Percentiles rank a stretch among this genome's conserved stretches.
Conservation (phyloP, 257 asterid genomes). For the Misopates orontium region DNA sequence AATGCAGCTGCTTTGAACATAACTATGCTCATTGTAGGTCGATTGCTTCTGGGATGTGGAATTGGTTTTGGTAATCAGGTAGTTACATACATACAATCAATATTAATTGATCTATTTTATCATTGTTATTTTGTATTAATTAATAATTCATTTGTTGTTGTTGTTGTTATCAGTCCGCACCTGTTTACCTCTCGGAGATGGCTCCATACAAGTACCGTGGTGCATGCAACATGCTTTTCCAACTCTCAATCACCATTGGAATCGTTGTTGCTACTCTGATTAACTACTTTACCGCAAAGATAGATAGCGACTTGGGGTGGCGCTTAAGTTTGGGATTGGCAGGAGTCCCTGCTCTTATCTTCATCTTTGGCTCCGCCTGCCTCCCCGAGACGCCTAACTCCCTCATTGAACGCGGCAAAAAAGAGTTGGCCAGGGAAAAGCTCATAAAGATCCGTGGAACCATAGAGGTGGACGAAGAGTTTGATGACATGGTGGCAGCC, state of each 20-base stretch:
- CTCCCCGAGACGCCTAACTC: conserved; percentile 56
- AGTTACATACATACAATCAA: not conserved
- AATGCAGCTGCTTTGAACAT: not conserved
- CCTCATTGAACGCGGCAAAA: conserved; percentile 42
- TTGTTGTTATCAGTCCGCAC: not conserved
- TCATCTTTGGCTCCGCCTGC: conserved; percentile 41
- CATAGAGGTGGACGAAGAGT: conserved; percentile 42
- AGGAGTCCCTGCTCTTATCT: conserved; percentile 34
- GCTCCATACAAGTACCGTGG: conserved; percentile 19
- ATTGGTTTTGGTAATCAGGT: conserved; percentile 25
- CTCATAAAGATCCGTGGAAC: conserved; percentile 45
- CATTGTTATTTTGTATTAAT: too few species aligned
- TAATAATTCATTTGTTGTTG: not conserved
- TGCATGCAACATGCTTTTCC: conserved; percentile 11
- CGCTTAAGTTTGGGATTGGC: conserved; percentile 19
- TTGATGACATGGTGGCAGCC: conserved; percentile 43
- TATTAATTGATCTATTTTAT: too few species aligned
- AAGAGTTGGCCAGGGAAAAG: conserved; percentile 33
- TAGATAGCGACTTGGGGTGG: not conserved
- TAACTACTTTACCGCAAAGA: not conserved
- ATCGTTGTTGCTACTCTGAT: not conserved
- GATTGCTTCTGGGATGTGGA: conserved; percentile 11
- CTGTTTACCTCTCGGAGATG: conserved; percentile 18
- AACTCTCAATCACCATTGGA: conserved; percentile 14
- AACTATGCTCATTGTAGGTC: not conserved